Evolutionary conservation across 73 alveolate genomes (phyloP).

Genomic region (Paramecium sonneborni): DNA sequence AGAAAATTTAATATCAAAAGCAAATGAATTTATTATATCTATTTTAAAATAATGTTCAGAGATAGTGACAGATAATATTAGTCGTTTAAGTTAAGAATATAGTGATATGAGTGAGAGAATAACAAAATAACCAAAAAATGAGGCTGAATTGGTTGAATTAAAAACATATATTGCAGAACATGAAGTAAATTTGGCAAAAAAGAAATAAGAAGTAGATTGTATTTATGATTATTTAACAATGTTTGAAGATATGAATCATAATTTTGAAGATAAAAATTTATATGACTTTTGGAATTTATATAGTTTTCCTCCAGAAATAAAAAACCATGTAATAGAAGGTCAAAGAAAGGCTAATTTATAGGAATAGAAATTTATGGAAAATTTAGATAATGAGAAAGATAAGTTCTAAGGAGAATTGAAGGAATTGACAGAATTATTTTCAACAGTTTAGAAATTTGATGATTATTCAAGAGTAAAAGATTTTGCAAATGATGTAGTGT

Average conservation of each 20-base stretch:
- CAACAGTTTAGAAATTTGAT: background rate
- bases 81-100: conserved; percentile 18
- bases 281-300: conserved; percentile 50
- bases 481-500: conserved; percentile 69
- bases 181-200: conserved; percentile 66
- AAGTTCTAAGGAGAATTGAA: conserved; percentile 39
- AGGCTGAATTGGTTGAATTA: conserved; percentile 60
- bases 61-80: conserved; percentile 6
- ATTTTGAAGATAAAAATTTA: background rate
- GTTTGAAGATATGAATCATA: conserved; percentile 46
- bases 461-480: conserved; percentile 54
- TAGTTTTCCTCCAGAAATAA: conserved; percentile 40
- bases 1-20: conserved; percentile 59
- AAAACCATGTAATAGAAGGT: conserved; percentile 60
- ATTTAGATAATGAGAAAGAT: conserved; percentile 58
- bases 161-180: conserved; percentile 57
- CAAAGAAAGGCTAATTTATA: conserved; percentile 46
- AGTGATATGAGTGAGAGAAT: conserved; percentile 43
- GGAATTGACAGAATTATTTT: conserved; percentile 21
- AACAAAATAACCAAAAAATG: conserved; percentile 58
- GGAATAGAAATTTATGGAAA: conserved; percentile 61
- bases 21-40: conserved; percentile 53
- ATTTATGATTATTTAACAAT: conserved; percentile 47
- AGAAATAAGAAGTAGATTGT: conserved; percentile 59
- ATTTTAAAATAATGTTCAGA: conserved; percentile 43